phyloP scores from a whole-genome alignment of 1,284 basidiomycete genomes.

The Neonothopanus nambi region DNA sequence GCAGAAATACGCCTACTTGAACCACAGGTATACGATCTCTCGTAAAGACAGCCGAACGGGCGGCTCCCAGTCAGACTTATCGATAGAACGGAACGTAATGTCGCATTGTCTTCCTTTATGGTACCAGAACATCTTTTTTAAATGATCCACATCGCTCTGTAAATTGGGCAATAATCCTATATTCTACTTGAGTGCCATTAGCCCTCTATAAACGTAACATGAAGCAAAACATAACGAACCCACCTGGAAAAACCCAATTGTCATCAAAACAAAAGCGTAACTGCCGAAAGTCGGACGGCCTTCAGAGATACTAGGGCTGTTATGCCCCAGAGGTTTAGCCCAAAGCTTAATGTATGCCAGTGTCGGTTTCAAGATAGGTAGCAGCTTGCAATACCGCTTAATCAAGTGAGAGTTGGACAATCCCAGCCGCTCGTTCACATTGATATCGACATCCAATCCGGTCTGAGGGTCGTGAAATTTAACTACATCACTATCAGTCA shows the following conservation, averaged over 20 bases:
- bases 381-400: slow-evolving; percentile 44
- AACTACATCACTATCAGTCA: slow-evolving; percentile 35
- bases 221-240: slow-evolving; percentile 17
- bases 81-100: too few relatives aligned
- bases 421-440: slow-evolving; percentile 60
- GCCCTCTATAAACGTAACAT: neutral
- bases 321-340: slow-evolving; percentile 51
- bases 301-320: slow-evolving; percentile 36
- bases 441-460: slow-evolving; percentile 51
- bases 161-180: slow-evolving; percentile 49
- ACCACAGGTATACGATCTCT: slow-evolving; percentile 43
- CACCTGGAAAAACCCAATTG: slow-evolving; percentile 56
- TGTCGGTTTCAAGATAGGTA: slow-evolving; percentile 41
- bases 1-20: too few relatives aligned
- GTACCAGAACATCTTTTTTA: too few relatives aligned
- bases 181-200: slow-evolving; percentile 28
- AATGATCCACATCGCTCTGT: slow-evolving; percentile 37
- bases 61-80: slow-evolving; percentile 31
- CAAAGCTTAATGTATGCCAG: slow-evolving; percentile 51
- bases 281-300: slow-evolving; percentile 49
- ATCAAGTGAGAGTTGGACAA: slow-evolving; percentile 51
- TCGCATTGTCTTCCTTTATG: slow-evolving; percentile 31
- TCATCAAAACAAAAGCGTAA: slow-evolving; percentile 60
- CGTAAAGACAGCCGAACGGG: slow-evolving; percentile 23
- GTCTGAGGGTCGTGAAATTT: slow-evolving; percentile 49